These are phyloP conservation scores for Capronia epimyces DNA, from an alignment of 2,329 filamentous ascomycete species.

Conservation along the genomic window DNA sequence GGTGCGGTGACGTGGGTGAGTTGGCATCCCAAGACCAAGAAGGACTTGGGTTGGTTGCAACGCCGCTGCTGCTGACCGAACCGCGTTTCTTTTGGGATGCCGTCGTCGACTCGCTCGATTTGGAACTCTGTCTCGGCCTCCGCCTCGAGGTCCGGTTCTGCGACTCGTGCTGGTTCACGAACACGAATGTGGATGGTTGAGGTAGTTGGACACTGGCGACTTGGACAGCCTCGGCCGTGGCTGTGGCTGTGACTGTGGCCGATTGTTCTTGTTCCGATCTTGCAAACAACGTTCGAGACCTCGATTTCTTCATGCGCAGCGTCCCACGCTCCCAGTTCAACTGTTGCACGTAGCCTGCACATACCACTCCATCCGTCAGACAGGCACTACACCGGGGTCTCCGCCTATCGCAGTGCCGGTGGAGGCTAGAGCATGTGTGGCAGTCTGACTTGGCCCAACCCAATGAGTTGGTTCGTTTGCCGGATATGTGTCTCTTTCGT, in stretches of 20 bases:
- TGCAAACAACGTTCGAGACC: not conserved
- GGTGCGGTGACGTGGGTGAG: slow-evolving; percentile 7
- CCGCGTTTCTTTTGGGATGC: not conserved
- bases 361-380: slow-evolving; percentile 21
- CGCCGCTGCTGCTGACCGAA: not conserved
- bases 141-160: slow-evolving; percentile 6
- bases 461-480: slow-evolving; percentile 26
- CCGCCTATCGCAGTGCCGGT: slow-evolving; percentile 22
- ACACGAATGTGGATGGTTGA: slow-evolving; percentile 17
- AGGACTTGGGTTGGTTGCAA: not conserved
- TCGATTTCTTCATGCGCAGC: slow-evolving; percentile 12
- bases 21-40: not conserved
- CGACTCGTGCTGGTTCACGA: slow-evolving; percentile 13
- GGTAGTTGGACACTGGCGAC: slow-evolving; percentile 7
- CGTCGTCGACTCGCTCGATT: slow-evolving; percentile 5
- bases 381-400: slow-evolving; percentile 27
- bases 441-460: slow-evolving; percentile 28
- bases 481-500: slow-evolving; percentile 10
- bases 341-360: slow-evolving; percentile 25
- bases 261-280: not conserved
- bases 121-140: slow-evolving; percentile 13
- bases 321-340: slow-evolving; percentile 23
- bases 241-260: too few relatives aligned
- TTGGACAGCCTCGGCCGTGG: not conserved
- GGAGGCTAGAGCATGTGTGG: slow-evolving; percentile 23